Percentiles rank a stretch among this genome's conserved stretches.
phyloP scores from a whole-genome alignment of 108 stramenopile species.

The Poteriospumella lacustris region DNA sequence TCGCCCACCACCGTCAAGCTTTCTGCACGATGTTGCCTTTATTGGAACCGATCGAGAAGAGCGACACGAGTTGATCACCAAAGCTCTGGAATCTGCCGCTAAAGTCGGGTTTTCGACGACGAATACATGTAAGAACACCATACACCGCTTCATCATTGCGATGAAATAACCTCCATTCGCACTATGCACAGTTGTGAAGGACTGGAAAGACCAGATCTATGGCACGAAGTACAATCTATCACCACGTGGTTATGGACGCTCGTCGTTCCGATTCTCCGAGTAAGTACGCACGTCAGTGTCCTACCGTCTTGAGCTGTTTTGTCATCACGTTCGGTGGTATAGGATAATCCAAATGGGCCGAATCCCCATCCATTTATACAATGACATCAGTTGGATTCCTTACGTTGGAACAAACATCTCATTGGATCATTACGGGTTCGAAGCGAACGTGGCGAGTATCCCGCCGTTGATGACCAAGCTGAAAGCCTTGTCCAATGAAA shows the following conservation, averaged over 20 bases:
- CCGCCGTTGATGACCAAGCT: background rate
- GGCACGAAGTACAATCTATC: background rate
- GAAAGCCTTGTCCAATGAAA: background rate
- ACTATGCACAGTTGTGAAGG: no score
- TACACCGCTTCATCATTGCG: no score
- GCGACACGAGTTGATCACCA: no score
- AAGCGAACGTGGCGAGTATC: background rate
- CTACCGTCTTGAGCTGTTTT: background rate
- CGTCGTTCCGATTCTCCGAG: conserved; percentile 12
- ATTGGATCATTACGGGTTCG: background rate
- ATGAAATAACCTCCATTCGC: no score
- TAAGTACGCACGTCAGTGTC: background rate
- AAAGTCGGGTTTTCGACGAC: no score
- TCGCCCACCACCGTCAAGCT: background rate
- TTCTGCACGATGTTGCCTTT: background rate
- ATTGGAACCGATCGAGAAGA: background rate
- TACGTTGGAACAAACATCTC: background rate
- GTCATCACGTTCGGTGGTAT: background rate
- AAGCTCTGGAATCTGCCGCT: no score
- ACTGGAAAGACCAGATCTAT: background rate
- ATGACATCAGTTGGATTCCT: background rate
- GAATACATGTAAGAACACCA: no score
- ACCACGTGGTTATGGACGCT: conserved; percentile 26
- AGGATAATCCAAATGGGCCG: background rate
- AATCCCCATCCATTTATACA: background rate